Evolutionary conservation across 768 basidiomycete species (phyloP).

Genomic region (Mycena capillaripes): DNA sequence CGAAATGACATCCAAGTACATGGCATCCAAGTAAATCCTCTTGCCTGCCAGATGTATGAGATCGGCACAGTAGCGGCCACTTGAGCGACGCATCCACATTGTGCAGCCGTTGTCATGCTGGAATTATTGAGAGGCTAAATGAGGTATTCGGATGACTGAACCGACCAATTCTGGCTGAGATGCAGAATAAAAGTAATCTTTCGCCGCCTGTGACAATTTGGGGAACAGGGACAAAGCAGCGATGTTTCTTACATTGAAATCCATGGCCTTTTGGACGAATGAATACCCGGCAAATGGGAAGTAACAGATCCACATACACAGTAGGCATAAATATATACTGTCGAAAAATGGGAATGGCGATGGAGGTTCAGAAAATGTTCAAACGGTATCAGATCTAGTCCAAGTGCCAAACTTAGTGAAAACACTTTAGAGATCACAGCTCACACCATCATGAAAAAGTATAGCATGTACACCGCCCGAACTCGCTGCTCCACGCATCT

Average conservation of each 20-base stretch:
- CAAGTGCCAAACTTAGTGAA: neutral
- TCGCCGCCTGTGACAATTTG: neutral
- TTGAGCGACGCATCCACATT: neutral
- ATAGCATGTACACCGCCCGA: neutral
- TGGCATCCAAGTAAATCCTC: neutral
- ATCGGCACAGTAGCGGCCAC: neutral
- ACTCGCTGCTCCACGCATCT: too few relatives aligned
- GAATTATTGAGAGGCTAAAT: neutral
- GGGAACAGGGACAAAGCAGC: neutral
- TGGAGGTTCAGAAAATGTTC: neutral
- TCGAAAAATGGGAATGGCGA: neutral
- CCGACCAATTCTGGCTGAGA: neutral
- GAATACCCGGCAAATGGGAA: neutral
- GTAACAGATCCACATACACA: too few relatives aligned
- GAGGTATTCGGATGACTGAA: neutral
- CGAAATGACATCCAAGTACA: too few relatives aligned
- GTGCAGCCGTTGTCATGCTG: neutral
- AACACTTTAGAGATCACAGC: neutral
- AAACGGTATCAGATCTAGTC: neutral
- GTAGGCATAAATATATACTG: neutral
- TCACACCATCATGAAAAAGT: neutral
- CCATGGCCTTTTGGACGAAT: neutral
- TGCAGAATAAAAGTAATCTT: fast-evolving
- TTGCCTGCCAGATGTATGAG: neutral
- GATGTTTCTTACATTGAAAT: neutral